Evolutionary conservation across 306 rosid species (phyloP).

Genomic region (Begonia peltatifolia): DNA sequence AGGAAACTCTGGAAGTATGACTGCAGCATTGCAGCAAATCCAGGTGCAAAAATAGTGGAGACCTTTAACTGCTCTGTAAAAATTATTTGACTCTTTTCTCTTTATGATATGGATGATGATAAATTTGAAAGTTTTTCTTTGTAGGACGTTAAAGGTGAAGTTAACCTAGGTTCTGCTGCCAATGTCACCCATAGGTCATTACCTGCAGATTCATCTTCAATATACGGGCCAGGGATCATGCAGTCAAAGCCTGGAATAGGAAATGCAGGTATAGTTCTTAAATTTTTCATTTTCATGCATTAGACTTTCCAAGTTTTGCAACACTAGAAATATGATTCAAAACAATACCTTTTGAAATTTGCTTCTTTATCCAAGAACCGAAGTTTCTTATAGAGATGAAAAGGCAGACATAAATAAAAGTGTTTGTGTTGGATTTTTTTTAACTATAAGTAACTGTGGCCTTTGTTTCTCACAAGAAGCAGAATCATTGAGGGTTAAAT

Average conservation of each 20-base stretch:
- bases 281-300: no score
- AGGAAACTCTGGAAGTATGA: slow-evolving; percentile 69
- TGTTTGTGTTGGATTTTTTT: no score
- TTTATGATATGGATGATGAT: slow-evolving; percentile 5
- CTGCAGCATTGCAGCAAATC: slow-evolving; percentile 79
- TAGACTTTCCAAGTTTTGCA: no score
- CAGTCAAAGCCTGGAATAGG: slow-evolving; percentile 77
- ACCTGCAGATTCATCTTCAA: slow-evolving; percentile 74
- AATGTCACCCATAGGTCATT: slow-evolving; percentile 46
- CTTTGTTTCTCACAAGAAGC: no score
- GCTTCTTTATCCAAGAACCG: no score
- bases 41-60: slow-evolving; percentile 67
- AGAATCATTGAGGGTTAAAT: no score
- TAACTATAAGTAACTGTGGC: no score
- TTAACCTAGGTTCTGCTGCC: slow-evolving; percentile 32
- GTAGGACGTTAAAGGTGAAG: slow-evolving; percentile 64
- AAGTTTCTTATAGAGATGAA: no score
- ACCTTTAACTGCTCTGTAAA: slow-evolving; percentile 27
- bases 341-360: no score
- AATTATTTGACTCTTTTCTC: slow-evolving; percentile 6
- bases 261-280: slow-evolving; percentile 40
- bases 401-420: no score
- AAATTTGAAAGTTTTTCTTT: slow-evolving; percentile 5
- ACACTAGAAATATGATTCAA: no score
- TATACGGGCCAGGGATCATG: slow-evolving; percentile 69